Base-by-base conservation (phyloP, 2,329 filamentous ascomycete genomes). In the Mycosphaerella sp. region DNA sequence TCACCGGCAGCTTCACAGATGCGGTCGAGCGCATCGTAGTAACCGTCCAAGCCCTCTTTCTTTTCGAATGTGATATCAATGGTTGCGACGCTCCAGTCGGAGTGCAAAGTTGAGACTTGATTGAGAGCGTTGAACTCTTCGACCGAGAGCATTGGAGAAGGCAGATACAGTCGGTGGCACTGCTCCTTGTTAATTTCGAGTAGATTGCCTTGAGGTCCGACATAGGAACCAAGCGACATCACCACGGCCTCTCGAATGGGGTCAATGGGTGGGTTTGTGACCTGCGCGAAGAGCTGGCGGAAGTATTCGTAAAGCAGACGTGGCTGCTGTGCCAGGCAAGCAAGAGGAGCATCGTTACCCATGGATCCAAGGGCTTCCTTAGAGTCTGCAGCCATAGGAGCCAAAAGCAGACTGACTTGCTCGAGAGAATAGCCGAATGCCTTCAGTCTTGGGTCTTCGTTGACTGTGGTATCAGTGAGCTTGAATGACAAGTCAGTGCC, bases 331-430 rank as follows among this genome's bases (percentile, higher is more conserved):
- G 91, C 87, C 67, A 97, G 77, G 70, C 89, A 95, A 47, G 91
- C 91, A 58, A 97, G 76, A 39, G 91, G 91, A 40, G 87, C 88
- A 75, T 97, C 91, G 67, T 97, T 97, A 63, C 91, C 91, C 91
- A 97, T 97, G 53, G 91, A 97, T 36, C 91, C 91, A 48, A 97
- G 79, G 39, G 91, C 91, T 71, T 97, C 91, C 74, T 97, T 97
- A 54, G 94, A 95, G 65, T 97, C 91, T 18, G 89, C 89, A 52
- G 89, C 91, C 91, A 97, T 97, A 8, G 91, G 91, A 14, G 86
- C 91, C 46, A 97, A 81, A 34, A 97, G 78, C 67, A 97, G 74
- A 70, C 86, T 91, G 69, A 97, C 86, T 72, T 97, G 91, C 75
- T 97, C 91, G 56, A 95, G 85, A 6, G 91, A 94, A 71, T 96